Conservation (phyloP, 2,329 filamentous ascomycete species). For the Fonsecaea erecta region DNA sequence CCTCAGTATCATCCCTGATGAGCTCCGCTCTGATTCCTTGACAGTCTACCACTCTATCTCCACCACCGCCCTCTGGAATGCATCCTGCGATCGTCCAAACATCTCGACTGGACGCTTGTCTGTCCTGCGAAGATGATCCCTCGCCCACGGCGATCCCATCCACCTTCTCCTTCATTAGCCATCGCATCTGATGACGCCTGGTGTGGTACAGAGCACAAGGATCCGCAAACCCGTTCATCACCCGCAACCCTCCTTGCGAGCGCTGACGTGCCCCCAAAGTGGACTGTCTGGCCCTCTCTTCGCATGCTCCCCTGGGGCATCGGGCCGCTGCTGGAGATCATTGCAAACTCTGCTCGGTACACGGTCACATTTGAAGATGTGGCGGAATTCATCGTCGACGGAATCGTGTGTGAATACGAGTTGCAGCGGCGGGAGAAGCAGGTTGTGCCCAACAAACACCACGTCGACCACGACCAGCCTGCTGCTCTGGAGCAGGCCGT, state of each 20-base stretch:
- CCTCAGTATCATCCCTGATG: background rate
- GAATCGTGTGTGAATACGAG: conserved; percentile 1
- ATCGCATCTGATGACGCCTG: background rate
- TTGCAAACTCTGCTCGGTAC: conserved; percentile 7
- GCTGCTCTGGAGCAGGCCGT: background rate
- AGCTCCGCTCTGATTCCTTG: background rate
- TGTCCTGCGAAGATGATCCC: conserved; percentile 11
- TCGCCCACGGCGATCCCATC: background rate
- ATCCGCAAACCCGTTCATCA: background rate
- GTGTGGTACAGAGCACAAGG: background rate
- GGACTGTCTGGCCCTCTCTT: background rate
- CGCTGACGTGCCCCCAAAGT: background rate
- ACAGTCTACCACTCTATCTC: conserved; percentile 11
- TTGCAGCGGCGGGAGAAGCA: no score
- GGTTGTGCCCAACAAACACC: no score
- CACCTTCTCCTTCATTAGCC: background rate
- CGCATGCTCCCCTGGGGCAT: background rate
- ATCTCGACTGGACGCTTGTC: conserved; percentile 11
- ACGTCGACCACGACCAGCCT: background rate
- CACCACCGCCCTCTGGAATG: conserved; percentile 6
- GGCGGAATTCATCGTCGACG: conserved; percentile 1
- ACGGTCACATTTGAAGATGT: conserved; percentile 4
- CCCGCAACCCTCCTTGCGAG: conserved; percentile 6
- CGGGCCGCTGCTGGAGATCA: conserved; percentile 14
- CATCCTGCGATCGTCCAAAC: conserved; percentile 12